Base-by-base conservation (phyloP, 345 rosid genomes). In the Sonneratia alba region DNA sequence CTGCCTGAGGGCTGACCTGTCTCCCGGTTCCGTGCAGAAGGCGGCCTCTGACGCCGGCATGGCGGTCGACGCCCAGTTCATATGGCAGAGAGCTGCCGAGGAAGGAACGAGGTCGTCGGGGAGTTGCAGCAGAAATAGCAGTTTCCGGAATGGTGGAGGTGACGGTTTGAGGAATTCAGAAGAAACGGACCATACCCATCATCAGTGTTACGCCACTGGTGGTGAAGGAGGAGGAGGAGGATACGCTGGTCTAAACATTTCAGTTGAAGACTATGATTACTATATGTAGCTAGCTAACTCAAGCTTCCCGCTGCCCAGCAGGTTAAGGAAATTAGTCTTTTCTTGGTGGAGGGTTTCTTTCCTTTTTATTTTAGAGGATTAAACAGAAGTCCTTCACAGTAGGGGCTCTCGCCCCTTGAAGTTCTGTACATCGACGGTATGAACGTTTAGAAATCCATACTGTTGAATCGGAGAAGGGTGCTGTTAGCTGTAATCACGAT, bases 11-110 rank as follows among this genome's bases (percentile, higher is more conserved):
- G 73, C 66, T 2, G 83, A 75, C 65, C 77, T 79, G 83, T 90
- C 98, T 13, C 96, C 92, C 3, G 79, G 40, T 72, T 88, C 95
- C 3, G 75, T 89, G 22, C 93, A 90, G 81, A 86, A 53, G 79
- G 92, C 86, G 1, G 95, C 98, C 2, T 88, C 90, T 11, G 95
- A 92, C 21, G 96, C 98, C 0, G 98, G 95, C 40, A 87, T 92
- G 95, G 96, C 88, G 0, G 70, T 90, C 1, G 98, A 92, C 64
- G 95, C 92, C 0, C 81, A 56, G 62, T 38, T 81, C 75, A 73
- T 81, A 43, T 12, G 36, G 27, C 76, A 34, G 73, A 74, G 63
- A 32, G 6, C 67, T 4, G 14, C 0, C 14, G 51, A 9, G 13
- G 71, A 73, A 42, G 75, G 53, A 10, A 51, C 45, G 45, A 5